Base-by-base conservation (phyloP, 768 basidiomycete species). In the Amanita pallidorosea region DNA sequence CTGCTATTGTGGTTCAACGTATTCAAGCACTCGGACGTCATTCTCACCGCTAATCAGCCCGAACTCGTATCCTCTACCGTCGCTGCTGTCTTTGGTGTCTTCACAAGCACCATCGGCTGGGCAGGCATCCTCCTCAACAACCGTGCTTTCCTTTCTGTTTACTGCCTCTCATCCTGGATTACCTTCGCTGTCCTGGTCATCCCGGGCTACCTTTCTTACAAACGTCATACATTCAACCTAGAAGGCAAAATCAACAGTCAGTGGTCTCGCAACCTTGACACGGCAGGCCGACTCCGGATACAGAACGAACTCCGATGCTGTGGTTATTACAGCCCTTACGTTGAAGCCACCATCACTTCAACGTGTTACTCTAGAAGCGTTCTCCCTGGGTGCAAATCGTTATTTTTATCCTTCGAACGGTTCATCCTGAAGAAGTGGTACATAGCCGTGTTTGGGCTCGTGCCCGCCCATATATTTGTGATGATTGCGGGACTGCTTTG, bases 91-190 rank as follows among this genome's bases (percentile, higher is more conserved):
- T 54, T 82, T 7, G 81, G 77, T 22, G 63, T 85, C 35, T 61
- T 87, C 54, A 84, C 87, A 31, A 76, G 84, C 34, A 57, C 87
- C 54, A 68, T 89, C 55, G 89, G 88, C 49, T 89, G 81, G 79
- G 76, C 87, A 22, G 88, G 88, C 27, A 81, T 90, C 62, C 71
- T 92, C 29, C 79, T 89, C 59, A 91, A 92, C 75, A 88, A 89
- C 64, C 86, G 89, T 47, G 67, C 77, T 49, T 88, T 92, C 76
- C 79, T 90, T 54, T 84, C 87, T 18, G 64, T 79, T 53, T 90
- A 88, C 69, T 73, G 86, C 58, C 83, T 88, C 65, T 61, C 85
- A 41, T 75, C 82, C 48, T 92, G 88, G 88, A 62, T 84, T 61
- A 77, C 77, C 51, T 83, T 91, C 59, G 83, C 72, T 1, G 67